phyloP scores from a whole-genome alignment of 495 filamentous ascomycete genomes.

The Sabuloglossum arenarium region DNA sequence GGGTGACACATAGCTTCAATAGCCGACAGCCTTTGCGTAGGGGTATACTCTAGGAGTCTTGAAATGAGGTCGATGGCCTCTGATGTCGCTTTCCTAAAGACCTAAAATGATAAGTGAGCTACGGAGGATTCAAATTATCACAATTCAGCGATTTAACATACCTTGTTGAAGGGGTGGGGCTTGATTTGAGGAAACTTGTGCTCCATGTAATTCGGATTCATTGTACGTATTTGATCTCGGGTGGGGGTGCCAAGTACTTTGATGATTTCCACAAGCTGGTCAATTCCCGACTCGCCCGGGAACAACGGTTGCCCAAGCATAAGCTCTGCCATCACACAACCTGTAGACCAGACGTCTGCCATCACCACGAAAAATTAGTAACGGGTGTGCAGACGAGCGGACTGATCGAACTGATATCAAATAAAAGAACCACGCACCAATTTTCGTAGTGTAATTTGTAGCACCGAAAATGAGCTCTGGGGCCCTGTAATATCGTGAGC shows the following conservation, averaged over 20 bases:
- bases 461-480: conserved; percentile 97
- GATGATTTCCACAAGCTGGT: conserved; percentile 98
- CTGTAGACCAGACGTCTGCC: conserved; percentile 97
- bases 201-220: conserved; percentile 99
- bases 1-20: conserved; percentile 96
- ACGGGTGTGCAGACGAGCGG: not conserved
- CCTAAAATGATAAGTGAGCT: conserved; percentile 23
- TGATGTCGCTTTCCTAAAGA: conserved; percentile 82
- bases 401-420: not conserved
- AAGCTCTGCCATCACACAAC: conserved; percentile 96
- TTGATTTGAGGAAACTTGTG: conserved; percentile 99
- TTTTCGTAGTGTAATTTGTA: conserved; percentile 99
- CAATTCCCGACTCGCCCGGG: conserved; percentile 97
- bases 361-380: not conserved
- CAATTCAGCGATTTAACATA: conserved; percentile 14
- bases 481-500: conserved; percentile 94
- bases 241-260: conserved; percentile 96
- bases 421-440: conserved; percentile 40
- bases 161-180: conserved; percentile 95
- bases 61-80: conserved; percentile 94
- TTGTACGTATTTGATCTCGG: conserved; percentile 96
- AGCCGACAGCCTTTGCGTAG: conserved; percentile 81
- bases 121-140: not conserved
- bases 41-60: conserved; percentile 83
- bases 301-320: conserved; percentile 98